Conservation (phyloP, 225 moss, liverwort and hornwort species). For the Physcomitrellopsis africana region DNA sequence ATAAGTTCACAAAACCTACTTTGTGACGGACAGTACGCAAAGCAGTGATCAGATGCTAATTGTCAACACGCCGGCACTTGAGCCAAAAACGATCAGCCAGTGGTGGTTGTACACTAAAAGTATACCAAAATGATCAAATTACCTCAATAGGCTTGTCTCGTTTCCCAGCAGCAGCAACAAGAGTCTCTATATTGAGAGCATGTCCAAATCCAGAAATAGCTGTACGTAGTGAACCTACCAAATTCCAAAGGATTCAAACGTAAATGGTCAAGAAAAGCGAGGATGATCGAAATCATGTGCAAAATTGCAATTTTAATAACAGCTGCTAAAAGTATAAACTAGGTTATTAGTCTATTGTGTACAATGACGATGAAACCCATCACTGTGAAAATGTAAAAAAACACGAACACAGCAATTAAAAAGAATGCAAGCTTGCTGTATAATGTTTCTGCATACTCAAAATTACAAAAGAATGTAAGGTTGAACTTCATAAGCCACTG, state of each 20-base stretch:
- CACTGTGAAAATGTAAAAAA: neutral
- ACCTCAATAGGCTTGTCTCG: constrained; percentile 71
- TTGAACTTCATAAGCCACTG: neutral
- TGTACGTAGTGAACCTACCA: constrained; percentile 4
- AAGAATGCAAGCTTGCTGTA: neutral
- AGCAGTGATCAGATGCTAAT: neutral
- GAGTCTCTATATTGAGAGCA: constrained; percentile 72
- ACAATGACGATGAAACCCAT: neutral
- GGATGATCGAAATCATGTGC: neutral
- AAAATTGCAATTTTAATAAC: neutral
- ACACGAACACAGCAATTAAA: neutral
- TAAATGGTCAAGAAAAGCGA: neutral
- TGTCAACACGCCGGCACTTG: neutral
- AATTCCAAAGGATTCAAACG: neutral
- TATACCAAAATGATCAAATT: neutral
- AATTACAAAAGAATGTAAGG: no score
- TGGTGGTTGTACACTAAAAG: neutral
- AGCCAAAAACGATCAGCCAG: neutral
- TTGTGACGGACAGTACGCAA: neutral
- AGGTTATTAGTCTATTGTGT: neutral
- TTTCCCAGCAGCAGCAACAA: constrained; percentile 70
- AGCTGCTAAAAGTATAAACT: neutral
- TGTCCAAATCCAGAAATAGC: constrained; percentile 59
- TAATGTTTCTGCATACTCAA: no score
- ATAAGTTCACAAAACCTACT: neutral